A percentile compares a stretch with the other conserved stretches of the same genome.
Evolutionary conservation across 768 basidiomycete genomes (phyloP).

Genomic region (Mycena venus): DNA sequence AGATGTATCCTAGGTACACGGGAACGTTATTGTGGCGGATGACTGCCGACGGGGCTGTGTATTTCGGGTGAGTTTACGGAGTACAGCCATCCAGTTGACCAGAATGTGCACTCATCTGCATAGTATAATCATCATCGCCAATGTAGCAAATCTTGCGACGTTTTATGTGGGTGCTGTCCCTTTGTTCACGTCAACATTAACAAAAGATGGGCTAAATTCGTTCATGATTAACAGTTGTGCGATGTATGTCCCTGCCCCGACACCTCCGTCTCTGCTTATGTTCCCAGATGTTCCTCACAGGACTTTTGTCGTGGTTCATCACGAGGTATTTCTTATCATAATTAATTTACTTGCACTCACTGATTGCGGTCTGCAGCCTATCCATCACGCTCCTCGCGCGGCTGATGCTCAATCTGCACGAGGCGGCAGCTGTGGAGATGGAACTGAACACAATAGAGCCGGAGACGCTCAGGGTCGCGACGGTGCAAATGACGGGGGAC

Average conservation of each 20-base stretch:
- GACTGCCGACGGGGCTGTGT: not conserved
- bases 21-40: not conserved
- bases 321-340: not conserved
- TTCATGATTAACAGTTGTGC: constrained; percentile 5
- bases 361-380: constrained; percentile 8
- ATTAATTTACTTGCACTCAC: not conserved
- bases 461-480: constrained; percentile 6
- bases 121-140: constrained; percentile 11
- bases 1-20: not conserved
- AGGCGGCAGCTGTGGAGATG: constrained; percentile 12
- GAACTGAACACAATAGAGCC: not conserved
- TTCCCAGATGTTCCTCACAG: not conserved
- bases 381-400: not conserved
- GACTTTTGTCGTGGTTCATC: constrained; percentile 9
- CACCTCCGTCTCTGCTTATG: not conserved
- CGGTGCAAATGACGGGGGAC: constrained; percentile 8
- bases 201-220: not conserved
- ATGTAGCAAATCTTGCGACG: not conserved
- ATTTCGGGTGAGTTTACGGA: constrained; percentile 10
- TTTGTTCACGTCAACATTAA: not conserved
- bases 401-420: constrained; percentile 17
- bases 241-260: not conserved
- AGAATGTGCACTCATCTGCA: not conserved
- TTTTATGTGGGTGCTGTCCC: constrained; percentile 8
- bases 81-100: not conserved